phyloP scores from a whole-genome alignment of 192 early-diverging fungal species.

The Gaertneriomyces sp. region DNA sequence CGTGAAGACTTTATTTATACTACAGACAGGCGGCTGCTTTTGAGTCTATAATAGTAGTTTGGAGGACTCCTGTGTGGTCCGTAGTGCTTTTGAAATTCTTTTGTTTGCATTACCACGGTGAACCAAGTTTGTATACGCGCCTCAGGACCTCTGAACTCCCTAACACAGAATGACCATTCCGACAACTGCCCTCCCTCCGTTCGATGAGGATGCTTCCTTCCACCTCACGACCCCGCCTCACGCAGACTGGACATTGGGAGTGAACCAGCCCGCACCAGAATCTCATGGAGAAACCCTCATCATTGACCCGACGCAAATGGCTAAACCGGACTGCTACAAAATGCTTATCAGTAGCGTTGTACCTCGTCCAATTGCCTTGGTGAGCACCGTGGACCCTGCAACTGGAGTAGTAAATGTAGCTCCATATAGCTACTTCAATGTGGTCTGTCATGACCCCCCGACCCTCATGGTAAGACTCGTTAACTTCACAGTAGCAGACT shows the following conservation, averaged over 20 bases:
- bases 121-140: too few species aligned
- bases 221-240: slow-evolving; percentile 25
- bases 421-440: slow-evolving; percentile 47
- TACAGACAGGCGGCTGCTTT: too few species aligned
- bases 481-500: too few species aligned
- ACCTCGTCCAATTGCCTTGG: slow-evolving; percentile 51
- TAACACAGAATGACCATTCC: background rate
- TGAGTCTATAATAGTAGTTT: too few species aligned
- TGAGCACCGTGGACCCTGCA: slow-evolving; percentile 30
- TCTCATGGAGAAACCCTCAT: slow-evolving; percentile 25
- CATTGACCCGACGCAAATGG: slow-evolving; percentile 24
- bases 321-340: slow-evolving; percentile 38
- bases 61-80: too few species aligned
- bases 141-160: too few species aligned
- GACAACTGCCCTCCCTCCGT: slow-evolving; percentile 10
- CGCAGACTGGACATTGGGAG: slow-evolving; percentile 19
- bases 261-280: slow-evolving; percentile 24
- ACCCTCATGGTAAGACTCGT: slow-evolving; percentile 33
- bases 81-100: too few species aligned
- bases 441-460: slow-evolving; percentile 47
- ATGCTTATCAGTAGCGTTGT: slow-evolving; percentile 45
- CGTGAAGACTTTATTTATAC: too few species aligned
- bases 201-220: slow-evolving; percentile 22
- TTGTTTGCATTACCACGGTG: too few species aligned
- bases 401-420: slow-evolving; percentile 37